Percentiles rank a stretch among this genome's conserved stretches.
Evolutionary conservation across 257 asterid genomes (phyloP).

Genomic region (Linaria vulgaris): DNA sequence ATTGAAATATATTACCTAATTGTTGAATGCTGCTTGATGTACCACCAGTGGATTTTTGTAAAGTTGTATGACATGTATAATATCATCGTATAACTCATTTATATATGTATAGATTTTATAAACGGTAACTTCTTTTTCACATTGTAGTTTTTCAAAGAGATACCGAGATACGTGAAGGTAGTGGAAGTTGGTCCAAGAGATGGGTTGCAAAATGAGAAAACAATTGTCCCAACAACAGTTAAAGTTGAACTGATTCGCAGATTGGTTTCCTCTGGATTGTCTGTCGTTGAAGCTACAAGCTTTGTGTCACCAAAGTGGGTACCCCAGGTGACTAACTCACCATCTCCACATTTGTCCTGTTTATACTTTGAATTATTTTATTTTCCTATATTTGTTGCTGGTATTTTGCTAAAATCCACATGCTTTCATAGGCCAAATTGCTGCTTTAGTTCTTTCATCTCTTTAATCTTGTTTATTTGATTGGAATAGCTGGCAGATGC

Average conservation of each 20-base stretch:
- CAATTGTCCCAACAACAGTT: conserved; percentile 70
- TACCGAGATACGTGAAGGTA: conserved; percentile 80
- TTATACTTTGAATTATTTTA: background rate
- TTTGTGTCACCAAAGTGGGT: conserved; percentile 98
- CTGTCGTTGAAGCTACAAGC: conserved; percentile 94
- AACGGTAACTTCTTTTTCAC: conserved; percentile 19
- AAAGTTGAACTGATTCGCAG: conserved; percentile 71
- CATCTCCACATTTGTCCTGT: conserved; percentile 5
- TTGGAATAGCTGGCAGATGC: conserved; percentile 82
- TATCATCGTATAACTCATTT: conserved; percentile 3
- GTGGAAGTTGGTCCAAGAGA: conserved; percentile 98
- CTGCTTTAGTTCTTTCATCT: conserved; percentile 10
- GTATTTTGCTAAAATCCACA: background rate
- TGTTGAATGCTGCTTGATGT: conserved; percentile 8
- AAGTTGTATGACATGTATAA: conserved; percentile 4
- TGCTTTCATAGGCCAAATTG: background rate
- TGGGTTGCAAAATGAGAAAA: conserved; percentile 88
- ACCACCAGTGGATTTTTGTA: background rate
- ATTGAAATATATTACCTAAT: background rate
- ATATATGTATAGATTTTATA: conserved; percentile 8
- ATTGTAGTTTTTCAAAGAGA: conserved; percentile 57
- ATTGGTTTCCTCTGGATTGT: conserved; percentile 72
- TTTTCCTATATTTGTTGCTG: background rate
- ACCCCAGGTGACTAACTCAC: conserved; percentile 69
- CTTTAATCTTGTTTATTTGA: conserved; percentile 21